phyloP scores from a whole-genome alignment of 148 eudicot genomes.

The Euryodendron excelsum region DNA sequence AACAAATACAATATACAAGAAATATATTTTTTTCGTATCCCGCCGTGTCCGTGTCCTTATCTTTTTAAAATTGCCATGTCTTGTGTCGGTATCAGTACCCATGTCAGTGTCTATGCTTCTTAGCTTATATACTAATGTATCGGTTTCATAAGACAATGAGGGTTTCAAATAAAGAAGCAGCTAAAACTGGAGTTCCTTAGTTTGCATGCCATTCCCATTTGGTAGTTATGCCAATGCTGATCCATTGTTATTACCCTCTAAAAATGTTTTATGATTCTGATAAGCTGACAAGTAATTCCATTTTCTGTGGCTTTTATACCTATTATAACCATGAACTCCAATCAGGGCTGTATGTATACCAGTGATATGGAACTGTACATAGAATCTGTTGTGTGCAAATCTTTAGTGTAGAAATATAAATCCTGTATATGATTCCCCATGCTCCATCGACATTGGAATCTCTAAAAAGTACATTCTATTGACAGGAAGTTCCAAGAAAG shows the following conservation, averaged over 20 bases:
- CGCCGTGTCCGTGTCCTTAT: too few relatives aligned
- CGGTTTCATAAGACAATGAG: too few relatives aligned
- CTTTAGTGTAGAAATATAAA: neutral
- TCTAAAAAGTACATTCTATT: neutral
- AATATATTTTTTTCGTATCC: too few relatives aligned
- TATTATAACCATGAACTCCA: neutral
- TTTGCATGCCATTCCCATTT: neutral
- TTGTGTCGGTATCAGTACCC: too few relatives aligned
- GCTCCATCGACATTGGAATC: neutral
- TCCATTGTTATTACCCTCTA: neutral
- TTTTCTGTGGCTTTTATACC: neutral
- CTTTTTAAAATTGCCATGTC: too few relatives aligned
- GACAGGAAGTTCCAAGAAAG: slow-evolving; percentile 83
- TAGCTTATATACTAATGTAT: too few relatives aligned
- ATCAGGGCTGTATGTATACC: neutral
- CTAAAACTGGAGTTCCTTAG: neutral
- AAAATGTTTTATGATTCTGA: neutral
- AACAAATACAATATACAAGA: too few relatives aligned
- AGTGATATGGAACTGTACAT: neutral
- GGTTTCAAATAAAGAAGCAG: neutral
- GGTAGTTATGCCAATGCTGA: neutral
- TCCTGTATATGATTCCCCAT: neutral
- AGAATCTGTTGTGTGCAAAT: neutral
- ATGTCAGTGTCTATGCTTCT: too few relatives aligned
- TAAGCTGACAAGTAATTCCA: neutral